phyloP scores from a whole-genome alignment of 2,329 filamentous ascomycete species.

The Gliomastix tumulicola region DNA sequence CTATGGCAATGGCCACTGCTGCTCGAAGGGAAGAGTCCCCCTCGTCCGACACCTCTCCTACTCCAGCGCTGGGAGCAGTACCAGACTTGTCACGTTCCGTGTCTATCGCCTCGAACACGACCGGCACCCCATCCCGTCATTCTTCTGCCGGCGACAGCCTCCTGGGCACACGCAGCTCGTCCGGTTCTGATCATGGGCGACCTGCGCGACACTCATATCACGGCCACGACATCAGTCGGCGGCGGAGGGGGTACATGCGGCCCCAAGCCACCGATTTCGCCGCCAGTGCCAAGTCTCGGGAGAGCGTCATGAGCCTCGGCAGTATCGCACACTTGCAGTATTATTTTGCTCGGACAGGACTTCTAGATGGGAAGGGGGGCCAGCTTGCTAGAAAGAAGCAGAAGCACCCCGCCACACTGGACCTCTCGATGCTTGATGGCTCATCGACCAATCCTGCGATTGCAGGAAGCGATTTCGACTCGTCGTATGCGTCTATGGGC shows the following conservation, averaged over 20 bases:
- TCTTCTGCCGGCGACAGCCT: constrained; percentile 37
- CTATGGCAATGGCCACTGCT: too few relatives aligned
- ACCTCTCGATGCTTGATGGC: constrained; percentile 45
- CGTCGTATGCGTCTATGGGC: constrained; percentile 52
- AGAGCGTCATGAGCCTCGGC: constrained; percentile 92
- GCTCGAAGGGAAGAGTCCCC: constrained; percentile 48
- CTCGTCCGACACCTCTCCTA: constrained; percentile 56
- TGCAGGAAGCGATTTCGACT: constrained; percentile 44
- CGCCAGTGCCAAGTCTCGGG: constrained; percentile 78
- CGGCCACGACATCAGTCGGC: constrained; percentile 29
- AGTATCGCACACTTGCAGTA: constrained; percentile 97
- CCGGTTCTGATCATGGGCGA: neutral
- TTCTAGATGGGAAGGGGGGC: constrained; percentile 88
- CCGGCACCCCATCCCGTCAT: constrained; percentile 32
- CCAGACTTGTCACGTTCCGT: constrained; percentile 56
- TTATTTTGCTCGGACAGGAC: constrained; percentile 91
- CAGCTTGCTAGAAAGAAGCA: constrained; percentile 71
- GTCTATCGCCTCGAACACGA: constrained; percentile 55
- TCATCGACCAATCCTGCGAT: constrained; percentile 24
- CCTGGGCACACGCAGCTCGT: neutral
- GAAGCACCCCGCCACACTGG: constrained; percentile 49
- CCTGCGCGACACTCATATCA: constrained; percentile 31
- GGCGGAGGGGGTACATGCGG: constrained; percentile 77
- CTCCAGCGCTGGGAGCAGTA: constrained; percentile 53
- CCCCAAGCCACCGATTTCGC: constrained; percentile 86